Evolutionary conservation across 129 eudicot species (phyloP), one percentile per base, ranked within the genome.

Genomic region (Arctium minus): DNA sequence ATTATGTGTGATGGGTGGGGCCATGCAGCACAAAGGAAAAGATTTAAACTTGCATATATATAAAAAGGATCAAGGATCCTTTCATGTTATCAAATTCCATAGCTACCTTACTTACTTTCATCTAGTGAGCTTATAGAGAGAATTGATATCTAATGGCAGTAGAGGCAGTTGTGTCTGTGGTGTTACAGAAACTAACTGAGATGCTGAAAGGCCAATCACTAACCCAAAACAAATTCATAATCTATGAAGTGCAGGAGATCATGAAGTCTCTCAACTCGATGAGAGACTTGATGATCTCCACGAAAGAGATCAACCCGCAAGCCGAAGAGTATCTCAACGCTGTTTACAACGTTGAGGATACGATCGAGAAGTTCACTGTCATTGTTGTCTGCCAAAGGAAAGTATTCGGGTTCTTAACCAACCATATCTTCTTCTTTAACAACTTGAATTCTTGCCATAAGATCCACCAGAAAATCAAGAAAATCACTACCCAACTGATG

Each of bases 301-400:
- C 81, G 0, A 75, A 75, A n/a, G 53, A 8, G 2, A 68, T 50
- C 67, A 77, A 72, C 5, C 32, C 42, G 17, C n/a, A 33, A 27
- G 29, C 81, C 27, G 48, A 84, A 3, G 70, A 31, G 38, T 89
- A 72, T 81, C 85, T 89, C 0, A 13, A 70, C 0, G 31, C n/a
- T 67, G 76, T 89, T 22, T 89, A 89, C 72, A 37, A 50, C 38
- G 70, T 89, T 29, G 92, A 89, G 68, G 88, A 89, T 32, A 44
- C 65, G 12, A 80, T 87, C 12, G 90, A 89, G 39, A 74, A 39
- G 71, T 87, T 86, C 46, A 83, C 85, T 11, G 76, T 85, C 31
- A 72, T 78, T 72, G 74, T 76, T 12, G 64, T 78, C 27, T 74
- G 87, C n/a, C 85, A 77, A 79, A 84, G 81, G 81, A 83, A 88